Conservation (phyloP, 768 basidiomycete genomes). For the Suillus paluster region DNA sequence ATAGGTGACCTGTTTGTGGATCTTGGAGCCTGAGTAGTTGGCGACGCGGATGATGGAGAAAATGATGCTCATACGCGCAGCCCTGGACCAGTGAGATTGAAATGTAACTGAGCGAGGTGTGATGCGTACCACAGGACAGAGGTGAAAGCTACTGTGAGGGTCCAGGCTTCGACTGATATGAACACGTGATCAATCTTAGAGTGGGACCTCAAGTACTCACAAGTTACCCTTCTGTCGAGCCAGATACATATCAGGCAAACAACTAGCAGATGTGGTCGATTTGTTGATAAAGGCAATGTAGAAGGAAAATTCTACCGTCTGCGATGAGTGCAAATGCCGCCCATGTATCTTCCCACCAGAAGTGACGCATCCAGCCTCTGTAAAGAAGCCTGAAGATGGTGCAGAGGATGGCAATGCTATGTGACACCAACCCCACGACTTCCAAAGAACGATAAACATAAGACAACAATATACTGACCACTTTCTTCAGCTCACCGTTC, state of each 20-base stretch:
- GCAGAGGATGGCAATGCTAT: conserved; percentile 25
- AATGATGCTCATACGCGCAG: conserved; percentile 28
- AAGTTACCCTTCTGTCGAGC: neutral
- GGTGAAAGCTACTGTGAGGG: conserved; percentile 15
- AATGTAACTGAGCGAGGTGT: neutral
- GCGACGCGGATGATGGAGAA: conserved; percentile 26
- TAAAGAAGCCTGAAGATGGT: conserved; percentile 28
- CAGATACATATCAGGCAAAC: neutral
- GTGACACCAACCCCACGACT: conserved; percentile 22
- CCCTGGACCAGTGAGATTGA: conserved; percentile 16
- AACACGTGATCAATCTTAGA: neutral
- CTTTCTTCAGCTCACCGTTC: neutral
- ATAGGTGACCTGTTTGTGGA: conserved; percentile 10
- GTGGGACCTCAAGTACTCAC: neutral
- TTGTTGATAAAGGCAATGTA: neutral
- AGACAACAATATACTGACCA: neutral
- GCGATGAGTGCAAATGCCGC: conserved; percentile 24
- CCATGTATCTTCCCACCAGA: conserved; percentile 37
- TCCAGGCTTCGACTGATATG: neutral
- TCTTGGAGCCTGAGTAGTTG: conserved; percentile 12
- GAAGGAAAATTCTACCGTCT: conserved; percentile 14
- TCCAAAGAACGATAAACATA: neutral
- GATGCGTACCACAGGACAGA: conserved; percentile 24
- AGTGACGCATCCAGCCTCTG: conserved; percentile 21
- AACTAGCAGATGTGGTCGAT: neutral